These are phyloP conservation scores for Dioscorea zingiberensis DNA, from an alignment of 106 monocot genomes.

Conservation along the genomic window DNA sequence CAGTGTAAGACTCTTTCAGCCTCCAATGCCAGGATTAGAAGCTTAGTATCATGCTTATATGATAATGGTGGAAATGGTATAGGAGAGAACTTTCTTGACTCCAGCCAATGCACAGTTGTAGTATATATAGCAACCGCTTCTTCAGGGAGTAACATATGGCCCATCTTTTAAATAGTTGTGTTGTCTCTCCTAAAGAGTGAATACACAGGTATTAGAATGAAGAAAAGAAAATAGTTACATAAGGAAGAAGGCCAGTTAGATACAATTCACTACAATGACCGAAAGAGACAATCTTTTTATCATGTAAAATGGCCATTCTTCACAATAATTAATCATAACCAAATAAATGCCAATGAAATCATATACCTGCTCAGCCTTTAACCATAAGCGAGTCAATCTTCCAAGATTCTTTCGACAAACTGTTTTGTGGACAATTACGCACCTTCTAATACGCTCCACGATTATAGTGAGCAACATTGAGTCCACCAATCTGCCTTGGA, in stretches of 20 bases:
- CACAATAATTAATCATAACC: neutral
- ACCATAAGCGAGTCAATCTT: constrained; percentile 94
- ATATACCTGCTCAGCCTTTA: constrained; percentile 93
- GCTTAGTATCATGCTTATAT: constrained; percentile 98
- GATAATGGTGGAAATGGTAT: constrained; percentile 98
- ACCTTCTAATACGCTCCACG: constrained; percentile 98
- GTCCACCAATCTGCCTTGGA: constrained; percentile 99
- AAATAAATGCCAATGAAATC: neutral
- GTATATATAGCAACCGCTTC: constrained; percentile 99
- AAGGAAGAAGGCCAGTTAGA: neutral
- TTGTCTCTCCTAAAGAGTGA: constrained; percentile 77
- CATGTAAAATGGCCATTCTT: neutral
- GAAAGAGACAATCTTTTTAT: too few species aligned
- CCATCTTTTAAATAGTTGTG: constrained; percentile 99
- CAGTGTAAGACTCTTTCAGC: constrained; percentile 96
- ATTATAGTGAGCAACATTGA: constrained; percentile 99
- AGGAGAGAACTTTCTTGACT: constrained; percentile 97
- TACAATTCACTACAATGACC: too few species aligned
- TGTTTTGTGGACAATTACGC: constrained; percentile 97
- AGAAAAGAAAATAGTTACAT: neutral
- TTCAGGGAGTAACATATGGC: constrained; percentile 99
- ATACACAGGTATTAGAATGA: neutral
- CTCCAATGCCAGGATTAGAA: constrained; percentile 97
- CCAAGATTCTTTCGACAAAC: constrained; percentile 98
- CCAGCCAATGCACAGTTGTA: constrained; percentile 98